Evolutionary conservation across 805 yeast genomes (phyloP), one percentile per base, ranked within the genome.

Genomic region (Saturnispora bothae): DNA sequence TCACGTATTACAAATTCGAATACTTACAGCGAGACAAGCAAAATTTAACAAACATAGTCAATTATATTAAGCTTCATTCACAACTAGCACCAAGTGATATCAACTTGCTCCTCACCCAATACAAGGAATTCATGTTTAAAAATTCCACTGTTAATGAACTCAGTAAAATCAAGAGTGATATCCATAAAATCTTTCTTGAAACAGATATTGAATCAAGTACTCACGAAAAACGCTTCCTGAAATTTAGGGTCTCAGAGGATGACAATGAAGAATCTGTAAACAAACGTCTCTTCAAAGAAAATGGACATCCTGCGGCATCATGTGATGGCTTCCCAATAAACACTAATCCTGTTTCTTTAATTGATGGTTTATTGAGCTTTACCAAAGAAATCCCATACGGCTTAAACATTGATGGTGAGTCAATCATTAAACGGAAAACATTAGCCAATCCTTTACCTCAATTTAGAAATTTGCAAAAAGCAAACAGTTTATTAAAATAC

Each of bases 401-500:
- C 4, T 5, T 36, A 13, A 19, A 36, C 17, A 18, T 22, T 13
- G 59, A 52, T 10, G 28, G 25, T 22, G 10, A 22, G 7, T 10
- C 12, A 7, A 5, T n/a, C 6, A 26, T 7, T 7, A n/a, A n/a
- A 7, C 19, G 19, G 9, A 38, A 19, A 16, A 27, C 32, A 12
- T 18, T 28, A 13, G 51, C 56, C 1, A 60, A 66, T 5, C 47
- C 56, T 2, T 41, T 76, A 17, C 89, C 88, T 2, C 60, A 66
- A 4, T 78, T 78, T 53, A 71, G 67, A 44, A 75, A 76, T 49
- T 74, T 78, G 7, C 88, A 81, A 46, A 76, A 73, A 51, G 80
- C 83, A 4, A 61, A 62, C 38, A 59, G 62, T 16, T 60, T 70
- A 10, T 60, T 71, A 1, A 64, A 61, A 26, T 71, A 68, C 44